These are phyloP conservation scores for Exophiala oligosperma DNA, from an alignment of 2,329 filamentous ascomycete genomes.

Conservation along the genomic window DNA sequence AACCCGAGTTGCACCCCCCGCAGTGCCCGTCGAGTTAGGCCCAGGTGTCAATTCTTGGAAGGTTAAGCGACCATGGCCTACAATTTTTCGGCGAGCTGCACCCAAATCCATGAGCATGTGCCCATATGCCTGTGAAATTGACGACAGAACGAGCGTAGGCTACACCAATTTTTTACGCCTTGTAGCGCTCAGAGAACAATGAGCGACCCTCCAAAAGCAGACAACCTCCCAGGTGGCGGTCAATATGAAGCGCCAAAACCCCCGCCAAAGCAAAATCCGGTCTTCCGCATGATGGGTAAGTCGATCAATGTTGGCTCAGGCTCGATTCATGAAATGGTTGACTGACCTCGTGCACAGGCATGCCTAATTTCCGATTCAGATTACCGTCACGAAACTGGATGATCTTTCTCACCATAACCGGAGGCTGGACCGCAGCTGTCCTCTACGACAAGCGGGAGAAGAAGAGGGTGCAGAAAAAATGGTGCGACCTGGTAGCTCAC, in stretches of 20 bases:
- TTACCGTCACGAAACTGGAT: conserved; percentile 97
- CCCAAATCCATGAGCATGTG: not conserved
- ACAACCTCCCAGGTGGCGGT: conserved; percentile 29
- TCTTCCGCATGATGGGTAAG: conserved; percentile 68
- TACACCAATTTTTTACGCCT: too few species aligned
- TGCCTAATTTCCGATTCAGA: conserved; percentile 78
- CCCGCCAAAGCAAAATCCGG: conserved; percentile 63
- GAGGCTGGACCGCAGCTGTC: conserved; percentile 74
- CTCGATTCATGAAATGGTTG: conserved; percentile 8
- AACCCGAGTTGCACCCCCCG: too few species aligned
- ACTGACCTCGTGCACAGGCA: conserved; percentile 51
- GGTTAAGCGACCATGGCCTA: not conserved
- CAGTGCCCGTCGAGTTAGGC: too few species aligned
- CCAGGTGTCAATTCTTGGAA: not conserved
- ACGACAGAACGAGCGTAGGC: not conserved
- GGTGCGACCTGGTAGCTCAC: conserved; percentile 81
- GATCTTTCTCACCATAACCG: conserved; percentile 83
- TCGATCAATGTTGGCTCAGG: conserved; percentile 5
- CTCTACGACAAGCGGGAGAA: conserved; percentile 93
- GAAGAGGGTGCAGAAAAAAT: conserved; percentile 79
- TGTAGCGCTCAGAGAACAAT: conserved; percentile 29
- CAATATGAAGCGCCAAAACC: conserved; percentile 43
- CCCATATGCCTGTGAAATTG: not conserved
- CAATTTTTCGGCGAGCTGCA: not conserved
- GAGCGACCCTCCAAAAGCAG: conserved; percentile 39